These are phyloP conservation scores for Eucalyptus tenuipes DNA, from an alignment of 345 rosid species.

Conservation along the genomic window DNA sequence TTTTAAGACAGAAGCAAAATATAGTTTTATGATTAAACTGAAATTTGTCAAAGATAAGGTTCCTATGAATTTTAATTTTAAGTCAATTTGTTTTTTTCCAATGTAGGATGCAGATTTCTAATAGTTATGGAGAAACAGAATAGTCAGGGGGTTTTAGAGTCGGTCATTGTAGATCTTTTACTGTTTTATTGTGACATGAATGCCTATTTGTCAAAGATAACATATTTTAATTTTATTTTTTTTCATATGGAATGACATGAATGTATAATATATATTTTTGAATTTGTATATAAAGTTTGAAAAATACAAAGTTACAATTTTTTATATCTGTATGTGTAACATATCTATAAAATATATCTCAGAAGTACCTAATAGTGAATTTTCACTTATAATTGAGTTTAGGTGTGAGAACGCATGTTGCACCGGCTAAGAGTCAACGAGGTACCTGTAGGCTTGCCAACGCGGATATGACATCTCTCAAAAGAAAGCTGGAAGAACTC, in stretches of 20 bases:
- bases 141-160: too few relatives aligned
- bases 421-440: neutral
- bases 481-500: neutral
- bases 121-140: too few relatives aligned
- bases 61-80: too few relatives aligned
- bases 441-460: neutral
- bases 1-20: too few relatives aligned
- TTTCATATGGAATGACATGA: neutral
- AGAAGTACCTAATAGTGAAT: neutral
- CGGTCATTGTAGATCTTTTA: too few relatives aligned
- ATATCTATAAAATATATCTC: neutral
- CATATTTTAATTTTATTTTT: too few relatives aligned
- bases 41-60: too few relatives aligned
- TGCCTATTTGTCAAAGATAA: neutral
- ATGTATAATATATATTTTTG: too few relatives aligned
- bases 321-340: neutral
- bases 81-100: too few relatives aligned
- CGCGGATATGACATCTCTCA: neutral
- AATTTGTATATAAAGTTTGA: neutral
- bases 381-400: neutral
- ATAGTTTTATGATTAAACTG: too few relatives aligned
- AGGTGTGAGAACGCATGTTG: neutral
- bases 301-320: neutral
- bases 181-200: neutral
- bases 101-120: neutral